These are phyloP conservation scores for Gastrodia elata DNA, from an alignment of 106 monocot genomes.

Conservation along the genomic window DNA sequence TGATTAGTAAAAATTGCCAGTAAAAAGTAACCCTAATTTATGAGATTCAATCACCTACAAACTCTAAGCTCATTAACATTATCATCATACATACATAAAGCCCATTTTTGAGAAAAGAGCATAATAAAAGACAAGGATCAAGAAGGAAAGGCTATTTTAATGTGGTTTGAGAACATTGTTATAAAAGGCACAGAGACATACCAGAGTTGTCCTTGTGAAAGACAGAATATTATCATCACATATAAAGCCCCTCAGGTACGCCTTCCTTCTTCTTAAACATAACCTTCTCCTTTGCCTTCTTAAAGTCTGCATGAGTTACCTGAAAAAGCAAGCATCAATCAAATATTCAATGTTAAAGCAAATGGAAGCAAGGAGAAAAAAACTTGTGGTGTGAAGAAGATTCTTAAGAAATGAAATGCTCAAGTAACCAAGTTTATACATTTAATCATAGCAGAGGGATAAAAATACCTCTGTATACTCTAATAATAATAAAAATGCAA, in stretches of 20 bases:
- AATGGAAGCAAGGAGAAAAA: background rate
- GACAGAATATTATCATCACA: slow-evolving; percentile 37
- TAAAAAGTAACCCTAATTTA: no score
- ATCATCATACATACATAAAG: no score
- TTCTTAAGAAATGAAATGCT: background rate
- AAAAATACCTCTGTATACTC: background rate
- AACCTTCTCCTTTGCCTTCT: slow-evolving; percentile 93
- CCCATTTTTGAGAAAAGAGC: no score
- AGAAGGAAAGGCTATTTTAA: no score
- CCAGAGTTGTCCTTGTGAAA: background rate
- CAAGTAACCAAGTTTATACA: background rate
- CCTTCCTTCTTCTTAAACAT: slow-evolving; percentile 98
- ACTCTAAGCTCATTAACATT: no score
- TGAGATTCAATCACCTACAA: no score
- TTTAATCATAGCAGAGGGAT: background rate
- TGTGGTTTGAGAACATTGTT: background rate
- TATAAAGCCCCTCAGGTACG: slow-evolving; percentile 82
- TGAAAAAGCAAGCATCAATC: slow-evolving; percentile 9
- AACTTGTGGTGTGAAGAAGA: background rate
- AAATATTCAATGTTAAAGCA: background rate
- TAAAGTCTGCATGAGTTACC: slow-evolving; percentile 77
- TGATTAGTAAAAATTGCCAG: no score
- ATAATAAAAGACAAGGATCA: no score
- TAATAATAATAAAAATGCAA: background rate
- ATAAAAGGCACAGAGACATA: background rate